phyloP scores from a whole-genome alignment of 2,329 filamentous ascomycete genomes.

The Pyricularia grisea region DNA sequence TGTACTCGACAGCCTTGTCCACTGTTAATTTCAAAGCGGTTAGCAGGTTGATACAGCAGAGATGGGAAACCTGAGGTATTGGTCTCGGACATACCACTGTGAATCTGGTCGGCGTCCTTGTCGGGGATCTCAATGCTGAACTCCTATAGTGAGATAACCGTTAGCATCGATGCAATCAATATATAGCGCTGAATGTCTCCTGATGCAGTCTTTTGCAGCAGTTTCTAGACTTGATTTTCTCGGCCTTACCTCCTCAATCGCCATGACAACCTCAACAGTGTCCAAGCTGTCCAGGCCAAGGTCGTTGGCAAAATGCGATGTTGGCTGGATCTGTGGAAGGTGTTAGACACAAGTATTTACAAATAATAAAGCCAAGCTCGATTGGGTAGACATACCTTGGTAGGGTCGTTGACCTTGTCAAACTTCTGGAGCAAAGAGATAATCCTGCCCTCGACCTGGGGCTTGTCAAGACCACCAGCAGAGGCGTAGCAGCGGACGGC shows the following conservation, averaged over 20 bases:
- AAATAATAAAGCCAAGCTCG: neutral
- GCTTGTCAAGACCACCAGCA: slow-evolving; percentile 52
- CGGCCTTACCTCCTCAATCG: slow-evolving; percentile 80
- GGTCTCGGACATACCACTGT: slow-evolving; percentile 62
- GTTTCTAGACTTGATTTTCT: neutral
- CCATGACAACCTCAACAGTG: slow-evolving; percentile 99
- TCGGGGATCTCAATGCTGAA: slow-evolving; percentile 94
- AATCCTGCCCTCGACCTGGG: slow-evolving; percentile 84
- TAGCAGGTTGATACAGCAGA: neutral
- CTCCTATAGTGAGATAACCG: slow-evolving; percentile 25
- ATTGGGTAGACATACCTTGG: slow-evolving; percentile 43
- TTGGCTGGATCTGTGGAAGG: slow-evolving; percentile 59
- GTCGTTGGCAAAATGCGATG: slow-evolving; percentile 56
- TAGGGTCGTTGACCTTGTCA: slow-evolving; percentile 76
- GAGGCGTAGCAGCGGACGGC: slow-evolving; percentile 81
- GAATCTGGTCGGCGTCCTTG: slow-evolving; percentile 90
- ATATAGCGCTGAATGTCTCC: neutral
- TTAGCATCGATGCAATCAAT: slow-evolving; percentile 8
- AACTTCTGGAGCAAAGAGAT: slow-evolving; percentile 89
- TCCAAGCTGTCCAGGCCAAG: slow-evolving; percentile 13
- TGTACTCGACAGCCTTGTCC: slow-evolving; percentile 91
- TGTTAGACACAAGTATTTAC: neutral
- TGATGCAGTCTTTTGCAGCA: neutral
- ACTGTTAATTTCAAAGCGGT: slow-evolving; percentile 42
- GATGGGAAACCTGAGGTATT: neutral